Evolutionary conservation across 306 rosid species (phyloP).

Genomic region (Potentilla sterilis): DNA sequence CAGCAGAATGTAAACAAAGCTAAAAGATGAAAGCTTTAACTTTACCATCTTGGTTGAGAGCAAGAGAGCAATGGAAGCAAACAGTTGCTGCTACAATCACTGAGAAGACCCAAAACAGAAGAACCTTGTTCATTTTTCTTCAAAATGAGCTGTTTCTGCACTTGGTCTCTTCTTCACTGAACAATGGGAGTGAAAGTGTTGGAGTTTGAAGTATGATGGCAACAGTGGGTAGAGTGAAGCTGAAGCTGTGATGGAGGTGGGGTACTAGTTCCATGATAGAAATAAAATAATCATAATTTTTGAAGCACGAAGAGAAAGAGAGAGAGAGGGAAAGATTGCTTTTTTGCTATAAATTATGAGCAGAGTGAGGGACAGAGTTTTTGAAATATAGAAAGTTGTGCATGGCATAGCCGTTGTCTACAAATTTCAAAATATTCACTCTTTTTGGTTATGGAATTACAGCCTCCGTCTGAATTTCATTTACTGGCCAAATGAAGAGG

Average conservation of each 20-base stretch:
- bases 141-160: constrained; percentile 21
- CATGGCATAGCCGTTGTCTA: constrained; percentile 25
- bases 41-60: constrained; percentile 80
- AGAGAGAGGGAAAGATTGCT: constrained; percentile 10
- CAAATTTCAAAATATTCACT: constrained; percentile 21
- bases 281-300: constrained; percentile 31
- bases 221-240: constrained; percentile 18
- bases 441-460: neutral
- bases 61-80: constrained; percentile 41
- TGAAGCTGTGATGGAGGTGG: constrained; percentile 27
- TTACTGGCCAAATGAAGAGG: neutral
- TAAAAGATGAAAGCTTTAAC: constrained; percentile 3
- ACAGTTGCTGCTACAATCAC: constrained; percentile 33
- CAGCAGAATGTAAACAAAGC: neutral
- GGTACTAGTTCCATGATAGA: constrained; percentile 17
- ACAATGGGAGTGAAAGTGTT: neutral
- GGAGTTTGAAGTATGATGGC: constrained; percentile 17
- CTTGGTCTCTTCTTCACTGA: neutral
- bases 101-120: constrained; percentile 31
- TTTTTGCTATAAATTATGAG: constrained; percentile 33
- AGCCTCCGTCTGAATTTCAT: neutral
- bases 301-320: constrained; percentile 39
- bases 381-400: constrained; percentile 39
- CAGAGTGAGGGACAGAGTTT: constrained; percentile 34
- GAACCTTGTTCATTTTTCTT: constrained; percentile 41